Evolutionary conservation across 2,329 filamentous ascomycete genomes (phyloP), one percentile per base, ranked within the genome.

Genomic region (Ophiostoma piceae): DNA sequence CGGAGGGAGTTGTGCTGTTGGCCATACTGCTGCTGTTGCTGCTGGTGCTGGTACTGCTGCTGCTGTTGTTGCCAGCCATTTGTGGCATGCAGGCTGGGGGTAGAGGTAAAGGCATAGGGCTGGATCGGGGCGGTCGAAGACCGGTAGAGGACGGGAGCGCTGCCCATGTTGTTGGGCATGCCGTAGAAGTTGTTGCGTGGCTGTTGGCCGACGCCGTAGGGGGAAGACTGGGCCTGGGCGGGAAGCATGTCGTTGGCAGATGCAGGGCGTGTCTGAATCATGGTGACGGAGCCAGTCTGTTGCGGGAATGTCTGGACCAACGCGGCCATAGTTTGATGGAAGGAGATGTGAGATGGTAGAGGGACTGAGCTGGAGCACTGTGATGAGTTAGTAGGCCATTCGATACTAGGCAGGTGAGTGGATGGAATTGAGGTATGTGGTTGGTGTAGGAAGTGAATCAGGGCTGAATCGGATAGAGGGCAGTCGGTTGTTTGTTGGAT

Each of bases 261-360:
- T 69, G 85, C 84, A 73, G 89, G 87, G 78, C 89, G 87, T 75
- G 89, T 86, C 79, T 92, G 90, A 76, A 94, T 88, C 85, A 93
- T 90, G 74, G 89, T 89, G 76, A 88, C 85, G 74, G 90, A 88
- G 79, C 85, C 84, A 77, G 88, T 88, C 80, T 92, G 90, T 81
- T 92, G 89, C 76, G 91, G 87, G 78, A 91, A 91, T 72, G 90
- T 88, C 82, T 94, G 92, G 77, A 94, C 90, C 83, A 94, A 84
- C 80, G 91, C 90, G 83, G 91, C 91, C 92, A 95, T 94, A 79
- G 78, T 90, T 22, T 39, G 29, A 65, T 6, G 62, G 9, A n/a
- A 11, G 29, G 3, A 26, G 3, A 14, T 26, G 29, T 37, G 14
- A 64, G 16, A 37, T 65, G 19, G 14, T 35, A 22, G 11, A 6